Percentiles rank a stretch among this genome's conserved stretches.
Evolutionary conservation across 768 basidiomycete species (phyloP).

Genomic region (Termitomyces eurrhizus): DNA sequence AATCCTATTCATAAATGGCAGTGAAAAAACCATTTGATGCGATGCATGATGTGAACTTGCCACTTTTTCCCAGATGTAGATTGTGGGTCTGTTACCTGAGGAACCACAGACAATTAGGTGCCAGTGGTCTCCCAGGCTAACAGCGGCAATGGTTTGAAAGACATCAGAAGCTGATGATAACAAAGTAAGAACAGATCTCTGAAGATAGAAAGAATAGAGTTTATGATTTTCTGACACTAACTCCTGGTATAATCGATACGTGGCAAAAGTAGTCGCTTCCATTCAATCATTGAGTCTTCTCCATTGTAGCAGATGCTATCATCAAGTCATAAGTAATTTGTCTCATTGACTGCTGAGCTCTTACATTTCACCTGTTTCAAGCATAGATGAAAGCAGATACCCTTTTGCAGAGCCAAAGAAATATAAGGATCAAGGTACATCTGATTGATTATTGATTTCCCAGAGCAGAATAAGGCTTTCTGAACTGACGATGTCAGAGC

Average conservation of each 20-base stretch:
- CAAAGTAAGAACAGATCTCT: background rate
- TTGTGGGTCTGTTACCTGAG: background rate
- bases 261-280: background rate
- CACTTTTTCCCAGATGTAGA: constrained; percentile 6
- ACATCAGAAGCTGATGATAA: background rate
- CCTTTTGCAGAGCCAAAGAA: background rate
- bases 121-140: background rate
- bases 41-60: background rate
- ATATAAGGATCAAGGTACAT: background rate
- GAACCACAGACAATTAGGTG: constrained; percentile 6
- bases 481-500: background rate
- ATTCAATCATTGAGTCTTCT: background rate
- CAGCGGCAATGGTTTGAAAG: background rate
- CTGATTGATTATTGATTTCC: background rate
- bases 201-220: background rate
- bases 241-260: background rate
- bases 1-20: no score
- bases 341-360: background rate
- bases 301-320: background rate
- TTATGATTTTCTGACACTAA: background rate
- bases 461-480: background rate
- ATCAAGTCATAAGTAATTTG: no score
- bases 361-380: constrained; percentile 5
- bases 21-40: background rate
- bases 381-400: background rate